A percentile compares a stretch with the other conserved stretches of the same genome.
These are phyloP conservation scores for Diaporthe humulicola DNA, from an alignment of 2,329 filamentous ascomycete genomes.

Conservation along the genomic window DNA sequence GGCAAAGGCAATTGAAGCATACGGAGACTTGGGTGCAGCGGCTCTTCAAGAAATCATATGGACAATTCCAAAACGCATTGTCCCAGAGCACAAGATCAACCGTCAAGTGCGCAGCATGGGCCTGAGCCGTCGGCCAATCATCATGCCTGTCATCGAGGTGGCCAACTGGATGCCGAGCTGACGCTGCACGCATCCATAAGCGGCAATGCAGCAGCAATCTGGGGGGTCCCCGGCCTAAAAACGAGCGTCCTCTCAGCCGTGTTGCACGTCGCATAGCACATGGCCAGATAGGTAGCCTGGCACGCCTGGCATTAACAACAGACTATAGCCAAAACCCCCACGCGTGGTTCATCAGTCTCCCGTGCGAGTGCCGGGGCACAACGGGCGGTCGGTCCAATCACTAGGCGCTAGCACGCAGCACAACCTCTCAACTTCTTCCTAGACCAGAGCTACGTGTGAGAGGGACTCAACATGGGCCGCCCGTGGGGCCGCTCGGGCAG, in stretches of 20 bases:
- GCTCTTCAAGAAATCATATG: not conserved
- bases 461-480: not conserved
- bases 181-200: constrained; percentile 33
- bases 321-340: constrained; percentile 31
- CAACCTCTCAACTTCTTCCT: not conserved
- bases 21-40: not conserved
- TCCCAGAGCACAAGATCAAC: not conserved
- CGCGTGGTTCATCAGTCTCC: constrained; percentile 30
- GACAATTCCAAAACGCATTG: not conserved
- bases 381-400: constrained; percentile 12
- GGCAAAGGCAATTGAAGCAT: not conserved
- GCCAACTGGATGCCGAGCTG: constrained; percentile 31
- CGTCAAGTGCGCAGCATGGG: not conserved
- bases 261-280: not conserved
- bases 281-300: not conserved
- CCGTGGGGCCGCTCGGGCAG: constrained; percentile 16
- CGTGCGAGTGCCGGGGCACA: constrained; percentile 6
- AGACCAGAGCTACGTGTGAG: not conserved
- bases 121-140: constrained; percentile 1
- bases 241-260: not conserved
- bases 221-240: not conserved
- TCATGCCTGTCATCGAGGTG: not conserved
- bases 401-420: not conserved
- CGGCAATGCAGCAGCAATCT: constrained; percentile 24
- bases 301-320: too few relatives aligned